Base-by-base conservation (phyloP, 495 filamentous ascomycete species). In the Hypoxylon trugodes region DNA sequence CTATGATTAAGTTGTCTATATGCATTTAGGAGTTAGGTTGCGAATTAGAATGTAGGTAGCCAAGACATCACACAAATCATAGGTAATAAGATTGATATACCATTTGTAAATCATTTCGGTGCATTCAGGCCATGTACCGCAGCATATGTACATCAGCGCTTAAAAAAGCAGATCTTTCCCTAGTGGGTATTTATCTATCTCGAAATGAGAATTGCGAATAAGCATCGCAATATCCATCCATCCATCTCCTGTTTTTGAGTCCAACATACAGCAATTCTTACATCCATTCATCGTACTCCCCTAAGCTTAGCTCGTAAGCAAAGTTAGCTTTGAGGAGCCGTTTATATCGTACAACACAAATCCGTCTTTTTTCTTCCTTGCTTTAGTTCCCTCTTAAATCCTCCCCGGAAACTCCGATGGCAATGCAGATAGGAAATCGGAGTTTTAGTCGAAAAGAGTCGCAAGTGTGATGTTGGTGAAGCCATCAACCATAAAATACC, bases 1-100 rank as follows among this genome's bases (percentile, higher is more conserved):
- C 24, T 76, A 65, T 26, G 67, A 72, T 21, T 57, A 49, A 25
- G 3, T 43, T 13, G 25, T 9, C 15, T 24, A 13, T 35, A 10
- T 16, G 6, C 30, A 22, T 19, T 30, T 1, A 5, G 2, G 15
- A 12, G 24, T 6, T 47, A 21, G 45, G 10, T 33, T 45, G n/a
- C 6, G 26, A 15, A 28, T 13, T 16, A 32, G 22, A 36, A 28
- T 10, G 45, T 41, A 46, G 7, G 12, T 15, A 51, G 3, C 10
- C 8, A 32, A 25, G 7, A 40, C 15, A 16, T 16, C 6, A 40
- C 16, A 16, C 3, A 15, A 6, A 7, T 7, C n/a, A n/a, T n/a
- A n/a, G n/a, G n/a, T n/a, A n/a, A n/a, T n/a, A n/a, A n/a, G n/a
- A n/a, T n/a, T n/a, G n/a, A n/a, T n/a, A n/a, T n/a, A n/a, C n/a